Evolutionary conservation across 352 stramenopile species (phyloP), one percentile per base, ranked within the genome.

Genomic region (Phytophthora crassamura): DNA sequence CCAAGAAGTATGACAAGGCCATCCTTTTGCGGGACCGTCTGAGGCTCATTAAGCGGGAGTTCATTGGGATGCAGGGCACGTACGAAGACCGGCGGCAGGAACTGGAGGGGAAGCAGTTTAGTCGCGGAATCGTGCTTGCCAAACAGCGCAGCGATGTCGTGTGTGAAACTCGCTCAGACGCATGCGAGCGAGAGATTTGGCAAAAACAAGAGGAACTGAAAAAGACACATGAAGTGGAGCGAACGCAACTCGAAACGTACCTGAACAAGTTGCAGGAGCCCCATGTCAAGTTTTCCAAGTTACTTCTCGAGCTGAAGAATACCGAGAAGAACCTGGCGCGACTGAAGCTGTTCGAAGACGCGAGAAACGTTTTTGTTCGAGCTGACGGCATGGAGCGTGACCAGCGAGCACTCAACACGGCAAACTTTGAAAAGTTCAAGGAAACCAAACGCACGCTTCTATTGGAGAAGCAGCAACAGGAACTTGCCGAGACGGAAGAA

Each of bases 1-100:
- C 76, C 8, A 90, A 86, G 53, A 88, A 89, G 60, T 91, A 89
- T 58, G 79, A 90, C 66, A 86, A 87, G 43, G 84, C 82, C 1
- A 74, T 90, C 28, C 18, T 93, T 5, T 53, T 93, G 12, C 84
- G 84, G 1, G 82, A 93, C 34, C 77, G 82, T 4, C 59, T 93
- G 30, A 66, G 69, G 5, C 20, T 80, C 18, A 88, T 93, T 52
- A 91, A 91, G 58, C 59, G 47, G 1, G 80, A 93, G 58, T 91
- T 93, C 32, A 67, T 91, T 6, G 72, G 78, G 14, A 89, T 88
- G 69, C 82, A 93, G 46, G 66, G 72, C 38, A 76, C 53, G 40
- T 91, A 91, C 61, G 84, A 93, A 41, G 42, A 41, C 10, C 58
- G 75, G 0, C 75, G 82, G 1, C 84, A 93, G 46, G 52, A 78